phyloP scores from a whole-genome alignment of 2,329 filamentous ascomycete species.

The Epichloe sp. region DNA sequence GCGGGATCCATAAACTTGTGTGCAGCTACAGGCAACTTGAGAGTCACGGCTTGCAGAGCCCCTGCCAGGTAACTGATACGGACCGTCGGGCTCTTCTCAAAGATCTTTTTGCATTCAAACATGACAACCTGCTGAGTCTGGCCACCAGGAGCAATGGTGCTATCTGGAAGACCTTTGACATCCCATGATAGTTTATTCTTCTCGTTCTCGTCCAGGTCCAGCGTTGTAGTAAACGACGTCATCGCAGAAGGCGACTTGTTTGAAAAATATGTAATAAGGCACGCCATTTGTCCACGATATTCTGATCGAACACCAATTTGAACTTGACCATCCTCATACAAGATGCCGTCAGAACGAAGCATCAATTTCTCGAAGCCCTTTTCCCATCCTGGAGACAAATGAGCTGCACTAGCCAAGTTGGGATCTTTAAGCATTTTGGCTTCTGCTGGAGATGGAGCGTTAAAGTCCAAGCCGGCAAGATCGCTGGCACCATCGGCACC shows the following conservation, averaged over 20 bases:
- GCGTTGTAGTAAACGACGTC: conserved; percentile 83
- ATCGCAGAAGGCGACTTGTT: conserved; percentile 84
- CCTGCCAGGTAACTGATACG: conserved; percentile 90
- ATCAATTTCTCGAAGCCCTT: conserved; percentile 74
- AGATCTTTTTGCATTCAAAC: conserved; percentile 78
- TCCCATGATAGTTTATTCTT: conserved; percentile 65
- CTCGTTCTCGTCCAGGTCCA: conserved; percentile 63
- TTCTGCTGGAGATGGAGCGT: conserved; percentile 41
- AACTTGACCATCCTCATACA: conserved; percentile 91
- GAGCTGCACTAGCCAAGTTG: conserved; percentile 83
- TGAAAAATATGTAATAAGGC: conserved; percentile 87
- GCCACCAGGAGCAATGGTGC: conserved; percentile 55
- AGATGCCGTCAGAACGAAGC: conserved; percentile 66
- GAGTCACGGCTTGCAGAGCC: conserved; percentile 78
- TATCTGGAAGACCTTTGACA: conserved; percentile 78
- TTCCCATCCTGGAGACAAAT: conserved; percentile 92
- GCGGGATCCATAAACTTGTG: conserved; percentile 98
- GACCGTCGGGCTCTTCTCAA: conserved; percentile 76
- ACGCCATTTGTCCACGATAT: conserved; percentile 90
- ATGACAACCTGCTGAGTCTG: conserved; percentile 92
- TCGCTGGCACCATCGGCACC: conserved; percentile 43
- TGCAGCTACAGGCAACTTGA: conserved; percentile 76
- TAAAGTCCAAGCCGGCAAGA: conserved; percentile 73
- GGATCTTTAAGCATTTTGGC: conserved; percentile 50
- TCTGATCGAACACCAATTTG: conserved; percentile 88